phyloP scores from a whole-genome alignment of 805 yeast genomes.

The Candida coquimbonensis region DNA sequence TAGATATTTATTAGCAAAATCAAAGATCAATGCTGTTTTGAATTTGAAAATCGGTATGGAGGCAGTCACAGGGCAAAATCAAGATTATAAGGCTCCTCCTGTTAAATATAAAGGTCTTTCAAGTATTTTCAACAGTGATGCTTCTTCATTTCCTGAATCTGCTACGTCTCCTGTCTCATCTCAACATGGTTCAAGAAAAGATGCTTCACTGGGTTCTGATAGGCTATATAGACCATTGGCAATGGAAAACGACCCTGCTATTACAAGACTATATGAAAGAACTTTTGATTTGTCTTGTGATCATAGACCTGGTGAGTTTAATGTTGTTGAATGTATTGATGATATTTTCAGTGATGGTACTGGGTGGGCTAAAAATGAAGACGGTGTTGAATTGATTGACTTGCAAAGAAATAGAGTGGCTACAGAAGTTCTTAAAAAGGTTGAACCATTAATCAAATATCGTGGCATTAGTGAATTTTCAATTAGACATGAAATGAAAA shows the following conservation, averaged over 20 bases:
- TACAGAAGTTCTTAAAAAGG: neutral
- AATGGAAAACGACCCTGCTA: constrained; percentile 38
- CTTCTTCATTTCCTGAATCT: constrained; percentile 11
- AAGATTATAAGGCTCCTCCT: constrained; percentile 35
- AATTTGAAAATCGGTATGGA: constrained; percentile 50
- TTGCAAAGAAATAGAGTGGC: constrained; percentile 15
- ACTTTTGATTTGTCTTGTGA: constrained; percentile 61
- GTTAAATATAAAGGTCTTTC: constrained; percentile 42
- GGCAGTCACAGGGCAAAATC: constrained; percentile 34
- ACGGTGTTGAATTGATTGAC: constrained; percentile 36
- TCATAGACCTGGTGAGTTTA: constrained; percentile 43
- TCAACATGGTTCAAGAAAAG: constrained; percentile 1
- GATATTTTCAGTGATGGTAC: constrained; percentile 70
- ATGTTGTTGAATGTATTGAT: constrained; percentile 65
- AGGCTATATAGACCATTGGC: constrained; percentile 10
- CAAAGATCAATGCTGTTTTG: constrained; percentile 78
- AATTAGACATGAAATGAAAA: constrained; percentile 26
- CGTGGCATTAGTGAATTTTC: constrained; percentile 4
- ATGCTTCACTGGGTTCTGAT: neutral
- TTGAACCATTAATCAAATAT: neutral
- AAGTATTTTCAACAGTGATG: constrained; percentile 28
- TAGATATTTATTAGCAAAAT: constrained; percentile 64
- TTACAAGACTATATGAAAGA: constrained; percentile 42
- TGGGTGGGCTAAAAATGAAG: constrained; percentile 53
- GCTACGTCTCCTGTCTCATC: constrained; percentile 3